Evolutionary conservation across 139 green algal genomes (phyloP).

Genomic region (Chlorella sp.): DNA sequence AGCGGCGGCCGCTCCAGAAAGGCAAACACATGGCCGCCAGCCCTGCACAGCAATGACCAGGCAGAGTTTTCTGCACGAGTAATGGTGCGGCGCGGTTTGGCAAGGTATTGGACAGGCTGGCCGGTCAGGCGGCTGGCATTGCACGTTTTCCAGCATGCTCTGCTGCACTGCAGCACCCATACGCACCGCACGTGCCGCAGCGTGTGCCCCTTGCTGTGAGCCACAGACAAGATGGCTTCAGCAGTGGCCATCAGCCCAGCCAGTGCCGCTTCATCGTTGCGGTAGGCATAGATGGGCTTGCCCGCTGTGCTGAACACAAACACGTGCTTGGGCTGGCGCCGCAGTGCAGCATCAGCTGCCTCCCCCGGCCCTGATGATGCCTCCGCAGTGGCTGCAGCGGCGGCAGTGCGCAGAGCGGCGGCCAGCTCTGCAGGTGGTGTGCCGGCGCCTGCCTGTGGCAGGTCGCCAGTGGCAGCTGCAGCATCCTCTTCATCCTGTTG

Average conservation of each 20-base stretch:
- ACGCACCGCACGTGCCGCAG: conserved; percentile 14
- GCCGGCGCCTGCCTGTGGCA: background rate
- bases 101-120: too few species aligned
- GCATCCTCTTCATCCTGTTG: background rate
- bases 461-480: background rate
- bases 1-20: conserved; percentile 47
- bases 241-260: conserved; percentile 44
- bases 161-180: background rate
- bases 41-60: background rate
- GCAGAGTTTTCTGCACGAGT: too few species aligned
- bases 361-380: too few species aligned
- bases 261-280: conserved; percentile 27
- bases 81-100: too few species aligned
- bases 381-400: too few species aligned
- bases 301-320: conserved; percentile 51
- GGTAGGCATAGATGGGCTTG: conserved; percentile 50
- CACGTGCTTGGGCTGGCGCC: conserved; percentile 18
- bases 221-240: conserved; percentile 45
- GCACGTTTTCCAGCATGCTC: background rate
- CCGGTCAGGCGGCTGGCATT: too few species aligned
- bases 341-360: background rate
- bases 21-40: conserved; percentile 16
- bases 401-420: too few species aligned
- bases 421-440: too few species aligned
- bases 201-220: conserved; percentile 20